Evolutionary conservation across 2,329 filamentous ascomycete genomes (phyloP), one percentile per base, ranked within the genome.

Genomic region (Fusarium albidum): DNA sequence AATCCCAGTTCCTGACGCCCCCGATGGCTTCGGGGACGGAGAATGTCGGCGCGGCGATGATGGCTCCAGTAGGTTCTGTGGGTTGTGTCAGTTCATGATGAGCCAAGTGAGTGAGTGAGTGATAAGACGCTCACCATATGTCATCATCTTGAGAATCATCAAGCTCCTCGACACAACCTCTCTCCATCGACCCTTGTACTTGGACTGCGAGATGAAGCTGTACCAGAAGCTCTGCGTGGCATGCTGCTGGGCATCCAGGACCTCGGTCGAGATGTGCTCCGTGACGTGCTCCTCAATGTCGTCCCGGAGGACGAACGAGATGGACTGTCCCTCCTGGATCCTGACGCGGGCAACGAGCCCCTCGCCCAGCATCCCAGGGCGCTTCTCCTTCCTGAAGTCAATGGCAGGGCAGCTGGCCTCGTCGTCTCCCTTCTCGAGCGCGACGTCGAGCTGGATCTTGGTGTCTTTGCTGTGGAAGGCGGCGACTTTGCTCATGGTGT

Each of bases 11-110:
- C 17, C 82, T 81, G 15, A 77, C 75, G 12, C 89, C 89, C 14
- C 88, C 89, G 32, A 91, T 82, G 43, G 88, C 86, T 69, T 92
- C 89, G 0, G 89, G 89, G 2, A 92, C 80, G 1, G 89, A 91
- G 65, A 92, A 93, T 0, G 89, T 92, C 0, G 90, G 89, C 2
- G 89, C 82, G 1, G 89, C 90, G 28, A 92, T 81, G 43, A 92
- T 92, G 9, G 89, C 90, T 3, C 90, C 89, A 0, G 89, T 92
- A 0, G 89, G 89, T 66, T 92, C 89, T 75, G 17, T 18, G 9
- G 4, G 12, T 3, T n/a, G n/a, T 8, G 13, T 65, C 26, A 68
- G 59, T 21, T 2, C 9, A 26, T 17, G 5, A 3, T n/a, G n/a
- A n/a, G n/a, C n/a, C n/a, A n/a, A n/a, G n/a, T n/a, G n/a, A n/a